Conservation (phyloP, 441 rosid genomes). For the Euphorbia schlechtendalii region DNA sequence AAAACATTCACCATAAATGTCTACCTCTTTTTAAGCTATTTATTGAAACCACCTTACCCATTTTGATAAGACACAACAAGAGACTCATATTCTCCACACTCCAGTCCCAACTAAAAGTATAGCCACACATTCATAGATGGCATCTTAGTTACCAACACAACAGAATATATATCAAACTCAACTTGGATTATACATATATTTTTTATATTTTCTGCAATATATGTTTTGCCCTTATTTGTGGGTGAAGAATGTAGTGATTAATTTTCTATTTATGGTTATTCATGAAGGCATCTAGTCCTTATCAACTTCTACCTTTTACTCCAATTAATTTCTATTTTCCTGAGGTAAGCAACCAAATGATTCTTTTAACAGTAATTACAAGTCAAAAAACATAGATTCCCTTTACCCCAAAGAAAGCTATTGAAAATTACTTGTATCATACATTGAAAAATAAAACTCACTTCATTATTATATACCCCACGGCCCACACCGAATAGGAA, state of each 20-base stretch:
- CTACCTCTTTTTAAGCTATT: no score
- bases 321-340: constrained; percentile 19
- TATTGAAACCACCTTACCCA: background rate
- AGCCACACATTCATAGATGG: background rate
- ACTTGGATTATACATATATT: background rate
- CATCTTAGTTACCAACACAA: background rate
- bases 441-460: background rate
- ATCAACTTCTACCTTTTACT: constrained; percentile 25
- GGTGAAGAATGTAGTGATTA: constrained; percentile 9
- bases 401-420: constrained; percentile 22
- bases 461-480: background rate
- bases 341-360: constrained; percentile 6
- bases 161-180: background rate
- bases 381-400: constrained; percentile 6
- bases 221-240: constrained; percentile 10
- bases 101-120: background rate
- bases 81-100: background rate
- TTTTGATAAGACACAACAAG: background rate
- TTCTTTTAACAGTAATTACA: constrained; percentile 6
- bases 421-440: background rate
- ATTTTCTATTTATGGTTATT: background rate
- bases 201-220: background rate
- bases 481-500: background rate
- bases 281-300: constrained; percentile 18
- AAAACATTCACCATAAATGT: no score